Percentiles rank a stretch among this genome's conserved stretches.
Conservation (phyloP, 1,284 basidiomycete species). For the Macrocystidia cucumis region DNA sequence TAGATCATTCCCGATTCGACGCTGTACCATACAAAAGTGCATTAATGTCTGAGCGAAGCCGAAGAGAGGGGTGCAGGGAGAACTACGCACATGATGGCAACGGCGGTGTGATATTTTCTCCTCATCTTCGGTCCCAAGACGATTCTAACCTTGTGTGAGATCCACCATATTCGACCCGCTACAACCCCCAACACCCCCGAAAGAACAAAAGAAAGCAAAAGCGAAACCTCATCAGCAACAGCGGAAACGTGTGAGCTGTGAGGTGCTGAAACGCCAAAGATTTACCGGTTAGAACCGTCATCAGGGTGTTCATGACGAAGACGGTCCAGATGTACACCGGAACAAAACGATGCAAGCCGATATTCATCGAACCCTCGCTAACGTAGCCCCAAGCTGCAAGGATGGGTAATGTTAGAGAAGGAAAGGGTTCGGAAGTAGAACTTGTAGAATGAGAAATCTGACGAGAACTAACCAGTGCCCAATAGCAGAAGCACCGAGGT, state of each 20-base stretch:
- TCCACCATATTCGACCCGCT: slow-evolving; percentile 22
- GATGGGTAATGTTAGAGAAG: background rate
- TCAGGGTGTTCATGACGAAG: slow-evolving; percentile 16
- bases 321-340: slow-evolving; percentile 17
- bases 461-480: slow-evolving; percentile 18
- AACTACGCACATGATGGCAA: too few relatives aligned
- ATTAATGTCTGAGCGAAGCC: too few relatives aligned
- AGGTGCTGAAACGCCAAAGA: slow-evolving; percentile 9
- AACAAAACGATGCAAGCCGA: slow-evolving; percentile 8
- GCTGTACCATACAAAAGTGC: too few relatives aligned
- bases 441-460: too few relatives aligned
- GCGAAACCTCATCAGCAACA: slow-evolving; percentile 7
- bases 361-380: slow-evolving; percentile 9
- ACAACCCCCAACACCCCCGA: too few relatives aligned
- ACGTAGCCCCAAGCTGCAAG: slow-evolving; percentile 17
- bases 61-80: too few relatives aligned
- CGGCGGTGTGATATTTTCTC: too few relatives aligned
- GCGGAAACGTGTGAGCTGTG: background rate
- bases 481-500: slow-evolving; percentile 13
- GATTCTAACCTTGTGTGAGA: too few relatives aligned
- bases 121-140: too few relatives aligned
- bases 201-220: too few relatives aligned
- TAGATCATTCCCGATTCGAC: too few relatives aligned
- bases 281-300: slow-evolving; percentile 17
- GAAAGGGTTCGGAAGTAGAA: background rate